phyloP scores from a whole-genome alignment of 306 rosid genomes.

The Cucumis sativus region Cucumber_9930_V3 NC_026658.2:16752001-16752500 shows the following conservation, averaged over 20 bases:
- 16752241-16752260: rapidly evolving
- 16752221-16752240: rapidly evolving
- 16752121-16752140: no score
- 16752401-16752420: no score
- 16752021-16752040: no score
- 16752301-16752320: background rate
- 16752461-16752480: background rate
- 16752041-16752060: no score
- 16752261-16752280: background rate
- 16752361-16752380: background rate
- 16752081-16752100: no score
- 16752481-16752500: no score
- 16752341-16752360: background rate
- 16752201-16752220: background rate
- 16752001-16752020: no score
- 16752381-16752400: background rate
- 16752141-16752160: no score
- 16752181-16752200: rapidly evolving
- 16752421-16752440: no score
- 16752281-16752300: background rate
- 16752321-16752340: rapidly evolving
- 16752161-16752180: background rate
- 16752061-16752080: no score
- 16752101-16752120: no score
- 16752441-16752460: no score